These are phyloP conservation scores for Gamsiella multidivaricata DNA, from an alignment of 192 early-diverging fungal species.

Conservation along the genomic window DNA sequence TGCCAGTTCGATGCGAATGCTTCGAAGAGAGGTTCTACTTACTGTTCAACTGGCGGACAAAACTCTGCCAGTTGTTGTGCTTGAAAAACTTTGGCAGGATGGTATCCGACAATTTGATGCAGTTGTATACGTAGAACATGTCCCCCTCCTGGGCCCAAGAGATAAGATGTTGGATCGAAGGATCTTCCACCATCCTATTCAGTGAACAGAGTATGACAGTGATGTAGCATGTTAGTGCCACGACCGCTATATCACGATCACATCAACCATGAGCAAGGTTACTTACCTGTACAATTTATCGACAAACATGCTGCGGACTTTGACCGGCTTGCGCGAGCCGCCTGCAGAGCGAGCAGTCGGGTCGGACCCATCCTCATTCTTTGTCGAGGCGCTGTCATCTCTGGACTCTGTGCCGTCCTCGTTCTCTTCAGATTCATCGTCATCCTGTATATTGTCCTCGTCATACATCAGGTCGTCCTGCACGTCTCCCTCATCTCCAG, in stretches of 20 bases:
- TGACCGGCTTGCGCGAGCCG: conserved; percentile 16
- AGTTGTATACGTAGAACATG: conserved; percentile 89
- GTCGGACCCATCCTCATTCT: conserved; percentile 10
- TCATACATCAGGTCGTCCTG: conserved; percentile 25
- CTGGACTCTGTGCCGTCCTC: conserved; percentile 28
- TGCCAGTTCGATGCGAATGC: too few species aligned
- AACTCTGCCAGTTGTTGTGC: conserved; percentile 93
- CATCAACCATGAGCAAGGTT: background rate
- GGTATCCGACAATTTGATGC: conserved; percentile 82
- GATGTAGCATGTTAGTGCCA: background rate
- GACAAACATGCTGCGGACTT: conserved; percentile 48
- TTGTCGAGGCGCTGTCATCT: background rate
- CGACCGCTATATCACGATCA: background rate
- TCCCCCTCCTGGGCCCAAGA: conserved; percentile 85
- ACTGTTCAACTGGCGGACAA: conserved; percentile 90
- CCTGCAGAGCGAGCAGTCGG: background rate
- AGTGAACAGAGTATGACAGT: background rate
- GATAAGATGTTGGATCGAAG: conserved; percentile 67
- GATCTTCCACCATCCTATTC: conserved; percentile 79
- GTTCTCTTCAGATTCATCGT: conserved; percentile 24
- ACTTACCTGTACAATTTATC: conserved; percentile 34
- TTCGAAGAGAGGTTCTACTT: conserved; percentile 14
- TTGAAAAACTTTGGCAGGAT: conserved; percentile 90
- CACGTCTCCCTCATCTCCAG: conserved; percentile 14
- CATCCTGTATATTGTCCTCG: conserved; percentile 17